These are phyloP conservation scores for Entonaema liquescens DNA, from an alignment of 495 filamentous ascomycete species.

Conservation along the genomic window DNA sequence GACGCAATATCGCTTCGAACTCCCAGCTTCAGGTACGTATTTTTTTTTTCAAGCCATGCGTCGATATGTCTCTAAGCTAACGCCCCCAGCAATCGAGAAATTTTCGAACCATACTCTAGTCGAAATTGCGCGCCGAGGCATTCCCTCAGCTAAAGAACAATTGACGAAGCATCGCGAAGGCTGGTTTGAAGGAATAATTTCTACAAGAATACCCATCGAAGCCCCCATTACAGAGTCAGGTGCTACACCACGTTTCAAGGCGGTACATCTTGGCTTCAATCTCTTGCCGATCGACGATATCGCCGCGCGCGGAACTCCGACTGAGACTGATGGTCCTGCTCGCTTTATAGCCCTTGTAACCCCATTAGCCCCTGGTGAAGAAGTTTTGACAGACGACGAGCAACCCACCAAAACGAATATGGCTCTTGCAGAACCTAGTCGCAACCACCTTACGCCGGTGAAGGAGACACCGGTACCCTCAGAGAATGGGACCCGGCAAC, in stretches of 20 bases:
- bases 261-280: slow-evolving; percentile 57
- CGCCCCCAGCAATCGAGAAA: slow-evolving; percentile 23
- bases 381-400: slow-evolving; percentile 13
- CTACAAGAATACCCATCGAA: slow-evolving; percentile 42
- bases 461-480: slow-evolving; percentile 15
- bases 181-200: slow-evolving; percentile 59
- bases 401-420: slow-evolving; percentile 18
- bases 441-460: slow-evolving; percentile 20
- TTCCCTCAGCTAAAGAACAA: slow-evolving; percentile 51
- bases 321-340: slow-evolving; percentile 1
- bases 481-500: slow-evolving; percentile 4
- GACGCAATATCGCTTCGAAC: slow-evolving; percentile 23
- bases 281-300: slow-evolving; percentile 45
- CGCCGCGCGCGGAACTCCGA: slow-evolving; percentile 3
- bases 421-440: slow-evolving; percentile 30
- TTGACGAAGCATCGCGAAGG: slow-evolving; percentile 60
- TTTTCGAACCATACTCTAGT: slow-evolving; percentile 45
- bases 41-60: background rate
- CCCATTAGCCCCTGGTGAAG: slow-evolving; percentile 31
- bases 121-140: slow-evolving; percentile 43
- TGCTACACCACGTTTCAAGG: slow-evolving; percentile 32
- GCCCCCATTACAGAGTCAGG: slow-evolving; percentile 21
- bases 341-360: slow-evolving; percentile 38
- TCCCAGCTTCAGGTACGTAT: slow-evolving; percentile 40
- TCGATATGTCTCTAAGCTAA: slow-evolving; percentile 9